A percentile compares a stretch with the other conserved stretches of the same genome.
Evolutionary conservation across 352 stramenopile genomes (phyloP).

Genomic region (Pythium coloratum): DNA sequence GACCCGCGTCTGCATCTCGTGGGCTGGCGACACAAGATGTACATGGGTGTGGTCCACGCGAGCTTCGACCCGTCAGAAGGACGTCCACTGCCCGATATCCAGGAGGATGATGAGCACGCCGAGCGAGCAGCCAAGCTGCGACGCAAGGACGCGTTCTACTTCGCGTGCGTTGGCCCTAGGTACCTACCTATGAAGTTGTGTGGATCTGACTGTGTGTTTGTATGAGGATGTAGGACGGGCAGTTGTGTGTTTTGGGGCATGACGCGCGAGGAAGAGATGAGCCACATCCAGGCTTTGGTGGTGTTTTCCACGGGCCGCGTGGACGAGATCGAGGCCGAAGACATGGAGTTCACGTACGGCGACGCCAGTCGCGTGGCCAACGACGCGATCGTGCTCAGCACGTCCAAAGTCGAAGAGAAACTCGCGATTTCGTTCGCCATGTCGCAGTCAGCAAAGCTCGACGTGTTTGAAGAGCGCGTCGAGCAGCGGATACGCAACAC

Average conservation of each 20-base stretch:
- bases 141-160: conserved; percentile 72
- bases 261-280: conserved; percentile 51
- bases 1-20: conserved; percentile 20
- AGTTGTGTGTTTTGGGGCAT: conserved; percentile 76
- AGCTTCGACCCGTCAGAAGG: conserved; percentile 20
- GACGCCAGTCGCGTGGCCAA: conserved; percentile 57
- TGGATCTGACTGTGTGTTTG: conserved; percentile 2
- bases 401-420: conserved; percentile 77
- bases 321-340: conserved; percentile 52
- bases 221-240: conserved; percentile 39
- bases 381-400: conserved; percentile 81
- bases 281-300: conserved; percentile 47
- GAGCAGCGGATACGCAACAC: conserved; percentile 82
- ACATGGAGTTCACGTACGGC: conserved; percentile 68
- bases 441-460: conserved; percentile 90
- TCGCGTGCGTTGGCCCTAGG: conserved; percentile 42
- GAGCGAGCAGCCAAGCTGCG: conserved; percentile 20
- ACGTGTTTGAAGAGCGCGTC: conserved; percentile 90
- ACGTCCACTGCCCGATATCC: neutral
- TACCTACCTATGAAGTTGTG: neutral
- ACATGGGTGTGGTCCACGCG: conserved; percentile 71
- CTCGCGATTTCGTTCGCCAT: conserved; percentile 92
- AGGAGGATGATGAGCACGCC: conserved; percentile 6
- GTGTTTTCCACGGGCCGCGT: conserved; percentile 51
- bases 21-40: conserved; percentile 67